These are phyloP conservation scores for Oryza australiensis DNA, from an alignment of 176 grass and related monocot species.

Conservation along the genomic window DNA sequence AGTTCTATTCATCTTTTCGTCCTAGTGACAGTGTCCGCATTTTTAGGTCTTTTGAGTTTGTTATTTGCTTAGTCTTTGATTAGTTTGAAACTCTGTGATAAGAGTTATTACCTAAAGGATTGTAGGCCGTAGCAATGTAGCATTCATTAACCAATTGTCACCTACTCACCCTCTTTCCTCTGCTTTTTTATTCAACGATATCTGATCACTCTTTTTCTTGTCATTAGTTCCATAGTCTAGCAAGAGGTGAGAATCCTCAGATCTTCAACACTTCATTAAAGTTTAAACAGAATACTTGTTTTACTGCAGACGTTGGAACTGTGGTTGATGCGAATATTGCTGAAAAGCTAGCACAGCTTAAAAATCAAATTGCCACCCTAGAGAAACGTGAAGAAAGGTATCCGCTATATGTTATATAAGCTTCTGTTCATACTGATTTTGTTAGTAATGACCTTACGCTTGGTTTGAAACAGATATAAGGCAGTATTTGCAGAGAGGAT, in stretches of 20 bases:
- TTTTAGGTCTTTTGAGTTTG: conserved; percentile 28
- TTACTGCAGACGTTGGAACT: conserved; percentile 54
- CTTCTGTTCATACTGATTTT: conserved; percentile 24
- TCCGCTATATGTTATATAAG: not conserved
- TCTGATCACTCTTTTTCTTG: not conserved
- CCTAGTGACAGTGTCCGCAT: not conserved
- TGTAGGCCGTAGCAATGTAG: not conserved
- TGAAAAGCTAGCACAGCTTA: conserved; percentile 92
- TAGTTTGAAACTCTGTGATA: not conserved
- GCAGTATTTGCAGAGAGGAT: conserved; percentile 96
- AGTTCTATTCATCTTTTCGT: conserved; percentile 16
- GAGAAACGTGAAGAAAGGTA: conserved; percentile 99
- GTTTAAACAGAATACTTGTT: conserved; percentile 14
- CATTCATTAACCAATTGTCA: conserved; percentile 11
- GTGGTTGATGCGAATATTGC: conserved; percentile 70
- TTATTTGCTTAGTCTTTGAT: not conserved
- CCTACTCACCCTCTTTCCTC: not conserved
- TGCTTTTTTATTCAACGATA: conserved; percentile 1
- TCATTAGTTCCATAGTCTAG: not conserved
- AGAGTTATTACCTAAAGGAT: not conserved
- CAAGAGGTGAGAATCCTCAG: not conserved
- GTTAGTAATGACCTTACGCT: conserved; percentile 33
- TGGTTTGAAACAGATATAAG: conserved; percentile 76
- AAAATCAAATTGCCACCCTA: conserved; percentile 91
- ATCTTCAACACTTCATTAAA: not conserved